Conservation (phyloP, 2,329 filamentous ascomycete species). For the Calonectria leucothoes region DNA sequence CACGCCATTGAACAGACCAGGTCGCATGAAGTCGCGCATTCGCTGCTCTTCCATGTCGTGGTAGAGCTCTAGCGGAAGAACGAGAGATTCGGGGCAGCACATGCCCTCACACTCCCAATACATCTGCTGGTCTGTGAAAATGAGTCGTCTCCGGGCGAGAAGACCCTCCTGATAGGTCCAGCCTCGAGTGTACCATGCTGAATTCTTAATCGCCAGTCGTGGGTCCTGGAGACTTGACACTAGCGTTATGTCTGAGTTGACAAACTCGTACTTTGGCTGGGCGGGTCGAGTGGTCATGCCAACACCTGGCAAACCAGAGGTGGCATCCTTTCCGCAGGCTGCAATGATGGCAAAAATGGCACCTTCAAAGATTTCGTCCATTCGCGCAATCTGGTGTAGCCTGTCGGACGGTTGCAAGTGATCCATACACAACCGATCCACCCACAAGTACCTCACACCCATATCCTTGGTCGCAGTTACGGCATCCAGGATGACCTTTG, state of each 20-base stretch:
- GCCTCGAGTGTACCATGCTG: constrained; percentile 49
- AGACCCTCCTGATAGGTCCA: constrained; percentile 56
- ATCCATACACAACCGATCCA: constrained; percentile 51
- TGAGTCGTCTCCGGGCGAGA: constrained; percentile 49
- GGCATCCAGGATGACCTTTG: constrained; percentile 47
- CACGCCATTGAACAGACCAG: constrained; percentile 49
- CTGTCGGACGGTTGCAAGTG: constrained; percentile 37
- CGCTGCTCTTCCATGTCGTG: constrained; percentile 47
- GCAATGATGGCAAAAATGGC: constrained; percentile 53
- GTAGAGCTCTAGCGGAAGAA: constrained; percentile 46
- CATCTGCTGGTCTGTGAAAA: constrained; percentile 54
- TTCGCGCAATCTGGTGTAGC: constrained; percentile 46
- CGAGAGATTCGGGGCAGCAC: constrained; percentile 50
- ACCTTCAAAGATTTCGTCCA: constrained; percentile 52
- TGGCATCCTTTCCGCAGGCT: constrained; percentile 47
- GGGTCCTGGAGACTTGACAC: constrained; percentile 48
- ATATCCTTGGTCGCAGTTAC: constrained; percentile 45
- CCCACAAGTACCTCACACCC: constrained; percentile 52
- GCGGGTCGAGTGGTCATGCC: constrained; percentile 39
- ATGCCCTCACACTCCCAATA: constrained; percentile 54
- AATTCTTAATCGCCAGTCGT: constrained; percentile 43
- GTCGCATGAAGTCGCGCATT: constrained; percentile 50
- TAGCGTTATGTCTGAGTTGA: constrained; percentile 46
- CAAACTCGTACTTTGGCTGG: constrained; percentile 48
- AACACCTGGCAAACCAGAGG: constrained; percentile 49